A percentile compares a stretch with the other conserved stretches of the same genome.
These are phyloP conservation scores for Populus davidiana DNA, from an alignment of 345 rosid species.

Conservation along the genomic window DNA sequence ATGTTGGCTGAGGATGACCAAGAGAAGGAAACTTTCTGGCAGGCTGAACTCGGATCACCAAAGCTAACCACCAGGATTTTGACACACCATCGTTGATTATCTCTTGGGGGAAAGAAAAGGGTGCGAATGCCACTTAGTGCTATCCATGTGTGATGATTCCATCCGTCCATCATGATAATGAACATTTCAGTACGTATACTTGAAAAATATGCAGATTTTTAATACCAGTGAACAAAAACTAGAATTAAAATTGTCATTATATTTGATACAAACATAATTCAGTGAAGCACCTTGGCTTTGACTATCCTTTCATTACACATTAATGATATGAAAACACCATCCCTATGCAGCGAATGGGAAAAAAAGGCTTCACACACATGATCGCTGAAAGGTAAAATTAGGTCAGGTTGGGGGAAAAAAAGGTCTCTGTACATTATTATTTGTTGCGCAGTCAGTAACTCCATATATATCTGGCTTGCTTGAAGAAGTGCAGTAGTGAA, in stretches of 20 bases:
- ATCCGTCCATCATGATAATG: not conserved
- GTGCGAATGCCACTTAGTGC: not conserved
- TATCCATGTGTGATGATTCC: not conserved
- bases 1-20: not conserved
- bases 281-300: no score
- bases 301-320: not conserved
- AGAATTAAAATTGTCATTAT: not conserved
- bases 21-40: constrained; percentile 3
- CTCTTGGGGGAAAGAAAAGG: not conserved
- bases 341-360: not conserved
- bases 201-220: not conserved
- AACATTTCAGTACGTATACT: not conserved
- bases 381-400: not conserved
- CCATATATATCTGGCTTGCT: constrained; percentile 12
- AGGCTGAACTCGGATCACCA: constrained; percentile 16
- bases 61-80: constrained; percentile 2
- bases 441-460: not conserved
- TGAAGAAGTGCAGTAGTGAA: constrained; percentile 12
- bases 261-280: not conserved
- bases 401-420: not conserved
- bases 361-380: not conserved
- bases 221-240: not conserved
- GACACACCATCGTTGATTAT: not conserved
- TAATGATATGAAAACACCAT: not conserved
- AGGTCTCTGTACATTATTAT: not conserved